A percentile compares a stretch with the other conserved stretches of the same genome.
Conservation (phyloP, 2,329 filamentous ascomycete genomes). For the Lasiodiplodia sp. region DNA sequence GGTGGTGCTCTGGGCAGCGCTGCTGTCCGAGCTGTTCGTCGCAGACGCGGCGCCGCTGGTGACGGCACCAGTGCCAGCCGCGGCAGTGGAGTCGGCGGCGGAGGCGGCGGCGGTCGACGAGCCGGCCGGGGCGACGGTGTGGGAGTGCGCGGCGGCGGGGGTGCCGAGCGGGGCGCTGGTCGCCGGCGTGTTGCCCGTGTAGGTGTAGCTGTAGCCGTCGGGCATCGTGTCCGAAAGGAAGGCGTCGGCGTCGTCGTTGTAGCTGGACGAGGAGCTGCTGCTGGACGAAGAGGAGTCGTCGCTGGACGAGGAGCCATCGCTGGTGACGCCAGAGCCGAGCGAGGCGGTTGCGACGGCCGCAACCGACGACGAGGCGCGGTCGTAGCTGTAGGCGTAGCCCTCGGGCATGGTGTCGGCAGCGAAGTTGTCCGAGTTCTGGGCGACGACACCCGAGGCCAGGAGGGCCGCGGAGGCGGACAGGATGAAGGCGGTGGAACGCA, state of each 20-base stretch:
- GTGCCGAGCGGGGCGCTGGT: not conserved
- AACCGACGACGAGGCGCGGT: not conserved
- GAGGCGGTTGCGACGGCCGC: constrained; percentile 12
- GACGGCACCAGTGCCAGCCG: constrained; percentile 2
- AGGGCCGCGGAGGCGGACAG: constrained; percentile 26
- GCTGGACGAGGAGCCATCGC: not conserved
- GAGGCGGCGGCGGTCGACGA: constrained; percentile 1
- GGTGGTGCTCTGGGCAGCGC: not conserved
- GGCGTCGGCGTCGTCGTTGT: constrained; percentile 17
- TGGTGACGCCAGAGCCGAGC: not conserved
- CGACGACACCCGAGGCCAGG: constrained; percentile 30
- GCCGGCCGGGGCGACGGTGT: not conserved
- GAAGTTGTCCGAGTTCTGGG: constrained; percentile 23
- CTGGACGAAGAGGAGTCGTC: not conserved
- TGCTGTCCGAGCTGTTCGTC: constrained; percentile 2
- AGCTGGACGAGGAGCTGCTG: constrained; percentile 27
- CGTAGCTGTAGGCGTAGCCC: constrained; percentile 19
- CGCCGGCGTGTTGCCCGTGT: not conserved
- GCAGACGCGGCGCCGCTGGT: not conserved
- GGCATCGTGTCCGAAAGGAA: constrained; percentile 31
- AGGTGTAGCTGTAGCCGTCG: constrained; percentile 23
- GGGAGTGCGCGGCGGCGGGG: not conserved
- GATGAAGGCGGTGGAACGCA: constrained; percentile 31
- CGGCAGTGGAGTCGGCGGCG: constrained; percentile 11
- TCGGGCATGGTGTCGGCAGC: constrained; percentile 30